Conservation (phyloP, 257 asterid genomes). For the Plantago ovata region DNA sequence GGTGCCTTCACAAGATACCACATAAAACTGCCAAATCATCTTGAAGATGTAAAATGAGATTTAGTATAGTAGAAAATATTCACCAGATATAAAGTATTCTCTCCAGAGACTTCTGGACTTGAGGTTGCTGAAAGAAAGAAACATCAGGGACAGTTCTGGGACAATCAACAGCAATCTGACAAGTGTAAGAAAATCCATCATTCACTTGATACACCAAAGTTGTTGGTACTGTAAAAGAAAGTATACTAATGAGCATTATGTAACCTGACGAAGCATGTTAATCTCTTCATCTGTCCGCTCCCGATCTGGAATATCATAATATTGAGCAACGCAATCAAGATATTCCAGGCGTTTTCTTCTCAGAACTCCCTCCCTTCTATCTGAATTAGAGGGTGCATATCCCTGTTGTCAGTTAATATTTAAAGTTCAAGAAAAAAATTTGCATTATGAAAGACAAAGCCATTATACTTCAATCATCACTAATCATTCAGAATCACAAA, state of each 20-base stretch:
- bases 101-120: conserved; percentile 89
- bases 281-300: conserved; percentile 97
- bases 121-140: conserved; percentile 81
- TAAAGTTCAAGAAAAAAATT: conserved; percentile 36
- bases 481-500: conserved; percentile 11
- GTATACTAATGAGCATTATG: conserved; percentile 11
- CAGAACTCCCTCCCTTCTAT: conserved; percentile 97
- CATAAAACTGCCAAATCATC: no score
- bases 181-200: conserved; percentile 20
- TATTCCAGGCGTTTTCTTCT: conserved; percentile 88
- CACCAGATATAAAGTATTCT: conserved; percentile 88
- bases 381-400: conserved; percentile 99
- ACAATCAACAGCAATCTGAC: conserved; percentile 89
- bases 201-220: conserved; percentile 13
- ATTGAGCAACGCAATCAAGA: conserved; percentile 90
- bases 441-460: conserved; percentile 7
- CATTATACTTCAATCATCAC: conserved; percentile 2
- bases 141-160: conserved; percentile 98
- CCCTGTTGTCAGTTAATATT: conserved; percentile 92
- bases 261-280: conserved; percentile 95
- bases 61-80: conserved; percentile 18
- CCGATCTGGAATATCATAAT: conserved; percentile 76
- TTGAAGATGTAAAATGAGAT: neutral
- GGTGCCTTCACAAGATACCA: no score
- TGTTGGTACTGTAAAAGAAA: conserved; percentile 15